Base-by-base conservation (phyloP, 441 rosid species). In the Geranium incanum region DNA sequence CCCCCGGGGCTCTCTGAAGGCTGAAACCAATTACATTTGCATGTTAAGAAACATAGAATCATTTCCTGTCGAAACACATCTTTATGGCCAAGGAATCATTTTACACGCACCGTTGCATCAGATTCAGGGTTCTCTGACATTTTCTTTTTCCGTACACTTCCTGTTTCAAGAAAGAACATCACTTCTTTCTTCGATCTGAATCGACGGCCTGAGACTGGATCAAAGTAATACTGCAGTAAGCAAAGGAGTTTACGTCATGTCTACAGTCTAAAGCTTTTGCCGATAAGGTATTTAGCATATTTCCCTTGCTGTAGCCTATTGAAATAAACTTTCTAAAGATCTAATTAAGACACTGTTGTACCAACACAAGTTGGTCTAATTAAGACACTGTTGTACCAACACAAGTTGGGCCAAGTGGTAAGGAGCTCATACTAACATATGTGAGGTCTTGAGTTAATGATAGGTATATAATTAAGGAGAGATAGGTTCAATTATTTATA, bases 141-240 rank as follows among this genome's bases (percentile, higher is more conserved):
- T 7, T 7, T 88, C 76, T 57, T 85, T 70, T 66, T 71, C n/a
- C 73, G 81, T 39, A 74, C 6, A 0, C 73, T 75, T 77, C 97
- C 98, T 6, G 84, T 84, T 82, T 87, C 92, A 76, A 93, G 75
- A 75, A 74, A 93, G 82, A 80, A 67, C 33, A 82, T 77, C 55
- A 89, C 96, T 71, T 91, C 98, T 70, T 76, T 85, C 83, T 75
- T 93, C 5, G 97, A 91, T 71, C 97, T 83, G 78, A 91, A 91
- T 71, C 78, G 78, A 8, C 82, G 87, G 36, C 84, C 78, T 0
- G 92, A 75, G 21, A 68, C 75, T 36, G 93, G 91, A 68, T 89
- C 92, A 7, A 83, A 69, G 81, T 89, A 91, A 72, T 87, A 88
- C 98, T 89, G 82, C 82, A 86, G 68, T 69, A 71, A 57, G 70